Conservation (phyloP, 2,329 filamentous ascomycete species). For the Pseudocercospora cruenta region DNA sequence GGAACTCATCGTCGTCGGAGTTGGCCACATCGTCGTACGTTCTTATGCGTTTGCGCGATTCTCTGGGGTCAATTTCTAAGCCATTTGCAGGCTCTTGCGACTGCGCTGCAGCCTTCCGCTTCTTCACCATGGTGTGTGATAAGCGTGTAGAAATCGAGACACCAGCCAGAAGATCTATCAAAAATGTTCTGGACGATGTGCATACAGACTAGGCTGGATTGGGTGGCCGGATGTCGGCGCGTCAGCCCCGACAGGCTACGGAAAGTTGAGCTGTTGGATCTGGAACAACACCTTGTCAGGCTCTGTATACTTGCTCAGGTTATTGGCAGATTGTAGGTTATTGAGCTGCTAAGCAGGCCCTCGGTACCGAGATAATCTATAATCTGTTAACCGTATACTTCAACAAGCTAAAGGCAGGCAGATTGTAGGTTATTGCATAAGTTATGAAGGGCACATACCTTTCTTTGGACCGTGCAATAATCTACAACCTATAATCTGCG, state of each 20-base stretch:
- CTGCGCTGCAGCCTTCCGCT: conserved; percentile 22
- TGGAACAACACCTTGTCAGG: background rate
- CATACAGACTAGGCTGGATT: background rate
- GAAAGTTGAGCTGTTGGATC: background rate
- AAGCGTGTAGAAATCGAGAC: background rate
- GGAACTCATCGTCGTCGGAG: conserved; percentile 86
- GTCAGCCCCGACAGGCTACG: background rate
- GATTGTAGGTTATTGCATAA: too few species aligned
- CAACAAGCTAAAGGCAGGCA: too few species aligned
- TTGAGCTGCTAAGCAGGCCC: too few species aligned
- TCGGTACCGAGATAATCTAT: too few species aligned
- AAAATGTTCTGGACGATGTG: background rate
- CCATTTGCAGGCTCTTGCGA: conserved; percentile 11
- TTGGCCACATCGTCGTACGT: conserved; percentile 86
- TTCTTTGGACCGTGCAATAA: too few species aligned
- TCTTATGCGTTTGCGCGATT: conserved; percentile 58
- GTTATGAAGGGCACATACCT: too few species aligned
- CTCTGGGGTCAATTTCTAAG: conserved; percentile 23
- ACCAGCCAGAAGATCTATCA: background rate
- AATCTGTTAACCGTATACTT: too few species aligned
- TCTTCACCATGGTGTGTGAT: conserved; percentile 54
- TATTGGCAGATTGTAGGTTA: too few species aligned
- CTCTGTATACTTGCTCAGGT: too few species aligned
- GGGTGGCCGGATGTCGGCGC: background rate
- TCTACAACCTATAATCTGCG: too few species aligned